Evolutionary conservation across 495 filamentous ascomycete species (phyloP), one percentile per base, ranked within the genome.

Genomic region (Extremus antarcticus): DNA sequence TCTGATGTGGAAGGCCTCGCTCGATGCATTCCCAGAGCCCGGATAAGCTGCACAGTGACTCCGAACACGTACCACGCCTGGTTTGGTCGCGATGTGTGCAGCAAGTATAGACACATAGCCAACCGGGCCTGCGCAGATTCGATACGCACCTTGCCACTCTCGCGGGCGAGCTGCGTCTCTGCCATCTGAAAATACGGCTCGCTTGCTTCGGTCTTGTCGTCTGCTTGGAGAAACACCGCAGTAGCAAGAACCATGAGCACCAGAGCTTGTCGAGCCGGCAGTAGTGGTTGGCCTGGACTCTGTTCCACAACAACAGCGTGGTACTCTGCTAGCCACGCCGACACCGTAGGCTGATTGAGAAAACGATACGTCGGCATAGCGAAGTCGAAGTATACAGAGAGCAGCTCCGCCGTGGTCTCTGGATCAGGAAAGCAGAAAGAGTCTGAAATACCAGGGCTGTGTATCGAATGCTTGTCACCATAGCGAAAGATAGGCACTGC

Each of bases 351-450:
- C 10, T 50, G 51, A 39, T 63, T 56, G 21, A 63, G 32, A 41
- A 59, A 63, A 7, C 60, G 60, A 25, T 59, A 63, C 2, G 57
- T 56, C 21, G 60, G 56, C 52, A 56, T 56, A 2, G 56, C 57
- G 24, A 59, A 59, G n/a, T 56, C 56, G 35, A 63, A 63, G 45
- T 59, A 63, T 16, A 47, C 15, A 3, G 45, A 23, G 3, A 55
- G 8, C 2, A 62, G 55, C n/a, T 17, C 43, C 9, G 25, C 25
- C 1, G 43, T 25, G 7, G 20, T 48, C 2, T 48, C 3, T 3
- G 11, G 8, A 10, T 48, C 46, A 10, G 20, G 20, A 3, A 21
- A 20, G 9, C 11, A 22, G 21, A 21, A 7, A n/a, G 20, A 20
- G 2, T 17, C 38, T 22, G n/a, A 7, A 7, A 11, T 15, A 17